Conservation (phyloP, 148 eudicot genomes). For the Rhododendron williamsianum region DNA sequence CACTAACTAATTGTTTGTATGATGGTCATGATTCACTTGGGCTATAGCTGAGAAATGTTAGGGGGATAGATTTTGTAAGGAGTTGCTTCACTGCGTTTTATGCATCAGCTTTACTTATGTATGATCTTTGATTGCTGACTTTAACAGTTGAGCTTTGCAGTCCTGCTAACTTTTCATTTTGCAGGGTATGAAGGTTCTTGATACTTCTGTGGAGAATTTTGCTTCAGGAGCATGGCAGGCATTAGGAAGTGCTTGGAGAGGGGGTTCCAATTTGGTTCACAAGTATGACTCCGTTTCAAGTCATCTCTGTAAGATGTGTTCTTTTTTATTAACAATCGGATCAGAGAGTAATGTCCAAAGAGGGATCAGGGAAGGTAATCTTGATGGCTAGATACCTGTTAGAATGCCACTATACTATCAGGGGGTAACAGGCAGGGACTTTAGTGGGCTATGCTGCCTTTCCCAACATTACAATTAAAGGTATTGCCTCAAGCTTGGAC, state of each 20-base stretch:
- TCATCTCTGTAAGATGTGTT: neutral
- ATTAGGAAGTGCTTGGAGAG: constrained; percentile 83
- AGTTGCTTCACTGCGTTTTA: constrained; percentile 1
- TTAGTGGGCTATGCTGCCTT: neutral
- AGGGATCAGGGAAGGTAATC: neutral
- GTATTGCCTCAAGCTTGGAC: neutral
- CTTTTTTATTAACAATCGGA: neutral
- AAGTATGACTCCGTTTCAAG: constrained; percentile 42
- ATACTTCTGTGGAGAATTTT: constrained; percentile 72
- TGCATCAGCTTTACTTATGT: neutral
- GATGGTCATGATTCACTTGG: neutral
- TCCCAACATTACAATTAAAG: neutral
- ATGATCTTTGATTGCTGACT: neutral
- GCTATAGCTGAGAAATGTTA: neutral
- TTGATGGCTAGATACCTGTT: neutral
- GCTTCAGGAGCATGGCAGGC: constrained; percentile 99
- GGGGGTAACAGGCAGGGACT: neutral
- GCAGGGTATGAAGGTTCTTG: constrained; percentile 86
- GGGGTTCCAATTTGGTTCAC: constrained; percentile 66
- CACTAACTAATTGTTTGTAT: neutral
- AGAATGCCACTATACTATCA: neutral
- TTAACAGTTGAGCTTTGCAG: neutral
- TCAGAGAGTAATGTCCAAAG: neutral
- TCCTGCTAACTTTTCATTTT: constrained; percentile 7
- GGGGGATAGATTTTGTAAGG: neutral